Base-by-base conservation (phyloP, 2,329 filamentous ascomycete species). In the Exophiala aquamarina region DNA sequence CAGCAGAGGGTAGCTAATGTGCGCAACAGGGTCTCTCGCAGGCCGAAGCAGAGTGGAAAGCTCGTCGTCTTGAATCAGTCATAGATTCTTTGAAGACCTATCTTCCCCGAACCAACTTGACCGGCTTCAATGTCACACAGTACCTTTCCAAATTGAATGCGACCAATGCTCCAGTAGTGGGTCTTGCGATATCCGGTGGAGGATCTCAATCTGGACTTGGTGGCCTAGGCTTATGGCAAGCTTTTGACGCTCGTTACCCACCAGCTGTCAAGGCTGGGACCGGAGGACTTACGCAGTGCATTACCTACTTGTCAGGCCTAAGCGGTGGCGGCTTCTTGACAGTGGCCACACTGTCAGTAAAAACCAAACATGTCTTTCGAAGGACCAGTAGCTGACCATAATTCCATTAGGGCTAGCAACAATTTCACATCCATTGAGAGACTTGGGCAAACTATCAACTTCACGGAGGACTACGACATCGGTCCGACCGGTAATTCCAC, bases 281-380 rank as follows among this genome's bases (percentile, higher is more conserved):
- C 3, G 49, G 49, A 15, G 49, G 49, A 8, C 49, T 52, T n/a
- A 41, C 36, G 4, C 49, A 52, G 26, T 44, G 40, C 26, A 18
- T 52, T 13, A 18, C 49, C 2, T 52, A 52, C 31, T 26, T 49
- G 15, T 41, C 49, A 11, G 49, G 49, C 8, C 28, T 52, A n/a
- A 49, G 44, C 28, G 49, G 49, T 14, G 49, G 49, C 10, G 45
- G 45, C 2, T 36, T 37, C 14, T 21, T 41, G 20, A 49, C 46
- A 17, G 45, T 49, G n/a, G 37, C 19, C 35, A n/a, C 45, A 6
- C 17, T 49, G 33, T 44, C 18, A 45, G 40, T 14, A 17, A 26
- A 14, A 15, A 15, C 14, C 15, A 11, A 14, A 4, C 11, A 21
- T 20, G 26, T 35, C 28, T 17, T 7, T 11, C 41, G 6, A 11